phyloP scores from a whole-genome alignment of 257 asterid genomes.

The Plantago ovata region DNA sequence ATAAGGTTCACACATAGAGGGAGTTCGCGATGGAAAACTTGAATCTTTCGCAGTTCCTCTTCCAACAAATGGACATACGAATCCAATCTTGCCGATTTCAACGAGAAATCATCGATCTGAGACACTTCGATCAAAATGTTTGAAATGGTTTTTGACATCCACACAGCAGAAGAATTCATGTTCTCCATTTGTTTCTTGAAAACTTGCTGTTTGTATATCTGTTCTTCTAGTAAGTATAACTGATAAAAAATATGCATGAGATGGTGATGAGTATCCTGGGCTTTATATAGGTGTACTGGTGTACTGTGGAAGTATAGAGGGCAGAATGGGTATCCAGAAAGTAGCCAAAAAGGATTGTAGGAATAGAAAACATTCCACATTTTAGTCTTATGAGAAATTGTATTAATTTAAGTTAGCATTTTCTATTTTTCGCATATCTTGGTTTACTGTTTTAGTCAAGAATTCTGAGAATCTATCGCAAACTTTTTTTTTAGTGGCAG shows the following conservation, averaged over 20 bases:
- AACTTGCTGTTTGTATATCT: neutral
- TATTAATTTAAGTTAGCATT: constrained; percentile 22
- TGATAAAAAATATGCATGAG: constrained; percentile 22
- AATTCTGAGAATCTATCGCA: constrained; percentile 9
- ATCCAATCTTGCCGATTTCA: constrained; percentile 21
- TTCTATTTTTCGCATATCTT: constrained; percentile 45
- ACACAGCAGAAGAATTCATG: constrained; percentile 13
- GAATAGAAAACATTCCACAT: constrained; percentile 28
- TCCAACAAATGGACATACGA: constrained; percentile 18
- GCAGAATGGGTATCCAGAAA: constrained; percentile 12
- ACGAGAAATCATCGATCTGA: constrained; percentile 19
- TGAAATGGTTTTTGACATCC: constrained; percentile 32
- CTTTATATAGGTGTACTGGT: constrained; percentile 33
- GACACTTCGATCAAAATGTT: constrained; percentile 33
- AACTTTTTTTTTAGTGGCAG: constrained; percentile 19
- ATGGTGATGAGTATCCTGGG: constrained; percentile 2
- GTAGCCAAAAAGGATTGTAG: neutral
- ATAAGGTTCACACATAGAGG: constrained; percentile 41
- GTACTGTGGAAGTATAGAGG: constrained; percentile 21
- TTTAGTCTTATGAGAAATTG: constrained; percentile 18
- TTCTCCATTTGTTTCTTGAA: constrained; percentile 33
- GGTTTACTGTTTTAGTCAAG: constrained; percentile 13
- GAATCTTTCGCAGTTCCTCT: constrained; percentile 35
- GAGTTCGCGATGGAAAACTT: constrained; percentile 34
- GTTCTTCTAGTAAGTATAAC: neutral